Evolutionary conservation across 495 filamentous ascomycete species (phyloP).

Genomic region (Penicillium herquei): DNA sequence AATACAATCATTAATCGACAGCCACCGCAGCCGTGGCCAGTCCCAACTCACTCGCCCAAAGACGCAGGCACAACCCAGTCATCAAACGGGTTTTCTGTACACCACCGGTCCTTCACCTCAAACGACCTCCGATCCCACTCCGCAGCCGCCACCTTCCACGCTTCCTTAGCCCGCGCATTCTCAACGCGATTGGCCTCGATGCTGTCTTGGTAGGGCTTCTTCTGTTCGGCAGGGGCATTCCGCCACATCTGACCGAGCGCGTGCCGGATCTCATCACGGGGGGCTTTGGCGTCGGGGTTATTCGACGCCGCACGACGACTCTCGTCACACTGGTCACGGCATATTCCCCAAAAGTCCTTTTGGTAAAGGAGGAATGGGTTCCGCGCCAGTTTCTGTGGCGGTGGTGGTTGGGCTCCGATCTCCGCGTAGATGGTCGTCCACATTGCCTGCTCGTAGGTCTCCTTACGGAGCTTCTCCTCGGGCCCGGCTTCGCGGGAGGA

Average conservation of each 20-base stretch:
- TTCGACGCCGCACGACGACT: slow-evolving; percentile 60
- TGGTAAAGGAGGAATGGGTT: slow-evolving; percentile 72
- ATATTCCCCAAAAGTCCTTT: slow-evolving; percentile 74
- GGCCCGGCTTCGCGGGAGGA: slow-evolving; percentile 19
- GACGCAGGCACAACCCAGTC: slow-evolving; percentile 21
- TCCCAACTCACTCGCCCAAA: background rate
- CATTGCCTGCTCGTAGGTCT: slow-evolving; percentile 72
- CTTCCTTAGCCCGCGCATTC: slow-evolving; percentile 55
- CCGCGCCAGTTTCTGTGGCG: slow-evolving; percentile 64
- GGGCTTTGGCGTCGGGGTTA: slow-evolving; percentile 63
- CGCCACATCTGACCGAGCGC: slow-evolving; percentile 89
- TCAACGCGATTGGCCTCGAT: slow-evolving; percentile 63
- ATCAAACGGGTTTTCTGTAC: slow-evolving; percentile 55
- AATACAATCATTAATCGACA: no score
- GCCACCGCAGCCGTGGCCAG: no score
- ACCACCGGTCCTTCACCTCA: slow-evolving; percentile 61
- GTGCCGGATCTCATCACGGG: slow-evolving; percentile 72
- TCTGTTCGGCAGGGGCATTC: slow-evolving; percentile 62
- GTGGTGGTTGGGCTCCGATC: slow-evolving; percentile 70
- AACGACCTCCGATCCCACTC: slow-evolving; percentile 70
- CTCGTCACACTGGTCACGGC: slow-evolving; percentile 70
- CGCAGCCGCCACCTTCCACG: slow-evolving; percentile 55
- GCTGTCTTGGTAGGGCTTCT: slow-evolving; percentile 71
- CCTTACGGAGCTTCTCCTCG: slow-evolving; percentile 53
- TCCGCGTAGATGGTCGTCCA: slow-evolving; percentile 63